Evolutionary conservation across 768 basidiomycete genomes (phyloP), one percentile per base, ranked within the genome.

Genomic region (Sistotremastrum niveocremeum): DNA sequence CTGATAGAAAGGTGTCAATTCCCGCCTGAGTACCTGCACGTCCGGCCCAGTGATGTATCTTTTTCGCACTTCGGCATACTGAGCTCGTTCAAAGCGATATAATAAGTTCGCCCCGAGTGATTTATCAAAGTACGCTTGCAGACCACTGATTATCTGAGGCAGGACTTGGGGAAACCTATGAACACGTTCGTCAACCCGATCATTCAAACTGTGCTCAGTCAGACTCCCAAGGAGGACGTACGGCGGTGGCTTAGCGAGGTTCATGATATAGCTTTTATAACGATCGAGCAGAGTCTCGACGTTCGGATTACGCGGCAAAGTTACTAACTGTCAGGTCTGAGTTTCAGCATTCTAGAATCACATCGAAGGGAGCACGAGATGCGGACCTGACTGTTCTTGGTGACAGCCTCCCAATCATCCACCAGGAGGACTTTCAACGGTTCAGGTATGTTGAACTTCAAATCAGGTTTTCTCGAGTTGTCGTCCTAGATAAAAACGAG

Each of bases 391-490:
- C 80, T 79, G 59, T 91, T 86, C 68, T 95, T 97, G 45, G 95
- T 98, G 36, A 98, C 80, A 4, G 81, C 77, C 63, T 98, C 94
- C 95, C 95, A 99, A 54, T 98, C 95, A 57, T 98, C 91, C 2
- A 98, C 91, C 35, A 99, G 71, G 41, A 84, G 71, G 32, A 79
- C 73, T 61, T 95, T 97, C 51, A 98, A 71, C n/a, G 74, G 61
- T 55, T 97, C 95, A 0, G 94, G 95, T 4, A 95, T 80, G 48
- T 70, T 75, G 42, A 99, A 70, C 65, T 87, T 89, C 72, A 98
- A 80, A 56, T 98, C 93, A 1, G 87, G 83, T 52, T 84, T 79
- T 60, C 77, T 79, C 57, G 68, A 68, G 49, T 68, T 74, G 30
- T 94, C 91, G 44, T 87, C 86, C 74, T 91, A 54, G 20, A 7